Evolutionary conservation across 1,139 yeast genomes (phyloP).

Genomic region (Scheffersomyces titani): DNA sequence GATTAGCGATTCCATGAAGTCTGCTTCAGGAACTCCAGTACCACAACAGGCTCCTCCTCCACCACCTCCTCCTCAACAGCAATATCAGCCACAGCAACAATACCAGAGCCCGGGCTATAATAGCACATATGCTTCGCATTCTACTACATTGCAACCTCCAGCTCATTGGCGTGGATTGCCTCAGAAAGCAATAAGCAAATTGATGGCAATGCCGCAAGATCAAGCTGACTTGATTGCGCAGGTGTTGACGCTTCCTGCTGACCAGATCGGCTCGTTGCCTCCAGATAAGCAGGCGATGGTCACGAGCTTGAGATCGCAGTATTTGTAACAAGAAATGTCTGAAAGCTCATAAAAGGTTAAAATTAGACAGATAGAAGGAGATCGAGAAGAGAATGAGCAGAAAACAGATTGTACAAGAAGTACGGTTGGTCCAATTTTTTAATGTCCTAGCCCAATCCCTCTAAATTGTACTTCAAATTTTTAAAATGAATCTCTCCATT

Average conservation of each 20-base stretch:
- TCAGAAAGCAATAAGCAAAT: conserved; percentile 47
- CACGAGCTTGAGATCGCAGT: conserved; percentile 57
- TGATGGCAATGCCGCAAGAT: conserved; percentile 48
- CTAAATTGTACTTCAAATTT: too few relatives aligned
- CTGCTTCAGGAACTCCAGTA: conserved; percentile 27
- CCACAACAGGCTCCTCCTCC: conserved; percentile 16
- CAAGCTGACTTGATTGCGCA: conserved; percentile 69
- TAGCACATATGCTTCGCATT: conserved; percentile 2
- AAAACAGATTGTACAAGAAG: too few relatives aligned
- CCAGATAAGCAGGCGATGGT: conserved; percentile 64
- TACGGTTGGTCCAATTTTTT: too few relatives aligned
- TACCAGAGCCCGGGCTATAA: conserved; percentile 1
- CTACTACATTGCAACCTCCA: conserved; percentile 10
- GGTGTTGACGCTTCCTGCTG: conserved; percentile 58
- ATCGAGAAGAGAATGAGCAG: neutral
- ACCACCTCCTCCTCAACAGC: conserved; percentile 5
- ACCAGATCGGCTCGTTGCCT: conserved; percentile 57
- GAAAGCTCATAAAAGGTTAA: conserved; percentile 4
- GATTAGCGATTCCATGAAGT: conserved; percentile 48
- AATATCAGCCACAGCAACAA: conserved; percentile 4
- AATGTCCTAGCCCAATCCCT: too few relatives aligned
- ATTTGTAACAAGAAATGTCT: conserved; percentile 28
- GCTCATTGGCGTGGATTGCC: conserved; percentile 52
- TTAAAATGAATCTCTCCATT: neutral
- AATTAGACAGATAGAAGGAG: neutral